Conservation (phyloP, 2,329 filamentous ascomycete genomes). For the Fusarium devonianum region DNA sequence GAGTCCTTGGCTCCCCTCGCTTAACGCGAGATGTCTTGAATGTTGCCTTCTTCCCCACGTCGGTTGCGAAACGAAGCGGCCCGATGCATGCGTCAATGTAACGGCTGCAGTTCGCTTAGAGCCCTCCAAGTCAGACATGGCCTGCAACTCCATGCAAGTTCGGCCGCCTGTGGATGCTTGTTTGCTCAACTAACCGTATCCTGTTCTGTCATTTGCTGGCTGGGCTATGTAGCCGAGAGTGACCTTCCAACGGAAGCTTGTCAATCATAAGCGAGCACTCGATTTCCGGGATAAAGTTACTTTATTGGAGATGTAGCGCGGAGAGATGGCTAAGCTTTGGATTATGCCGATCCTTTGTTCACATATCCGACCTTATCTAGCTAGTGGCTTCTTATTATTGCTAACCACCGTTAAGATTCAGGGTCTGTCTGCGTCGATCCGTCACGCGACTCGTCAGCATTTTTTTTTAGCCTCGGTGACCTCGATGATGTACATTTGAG, state of each 20-base stretch:
- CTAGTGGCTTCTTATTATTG: neutral
- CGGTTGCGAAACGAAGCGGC: constrained; percentile 38
- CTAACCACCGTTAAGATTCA: neutral
- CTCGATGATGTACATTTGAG: too few species aligned
- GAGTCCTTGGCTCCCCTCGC: constrained; percentile 14
- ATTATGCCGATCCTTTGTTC: neutral
- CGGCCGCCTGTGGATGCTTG: too few species aligned
- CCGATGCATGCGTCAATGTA: constrained; percentile 18
- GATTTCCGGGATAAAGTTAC: neutral
- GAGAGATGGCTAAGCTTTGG: neutral
- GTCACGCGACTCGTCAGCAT: too few species aligned
- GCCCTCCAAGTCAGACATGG: neutral
- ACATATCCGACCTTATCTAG: neutral
- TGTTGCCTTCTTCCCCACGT: constrained; percentile 18
- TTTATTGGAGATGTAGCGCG: neutral
- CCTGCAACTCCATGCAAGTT: neutral
- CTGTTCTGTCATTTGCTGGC: neutral
- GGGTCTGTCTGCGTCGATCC: too few species aligned
- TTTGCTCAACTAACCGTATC: too few species aligned
- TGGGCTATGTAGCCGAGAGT: neutral
- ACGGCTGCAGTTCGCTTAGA: constrained; percentile 30
- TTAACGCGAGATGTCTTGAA: neutral
- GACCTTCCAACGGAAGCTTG: too few species aligned
- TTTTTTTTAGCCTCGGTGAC: too few species aligned
- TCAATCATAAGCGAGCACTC: constrained; percentile 12